Evolutionary conservation across 1,139 yeast genomes (phyloP), one percentile per base, ranked within the genome.

Genomic region (Hyphopichia burtonii): DNA sequence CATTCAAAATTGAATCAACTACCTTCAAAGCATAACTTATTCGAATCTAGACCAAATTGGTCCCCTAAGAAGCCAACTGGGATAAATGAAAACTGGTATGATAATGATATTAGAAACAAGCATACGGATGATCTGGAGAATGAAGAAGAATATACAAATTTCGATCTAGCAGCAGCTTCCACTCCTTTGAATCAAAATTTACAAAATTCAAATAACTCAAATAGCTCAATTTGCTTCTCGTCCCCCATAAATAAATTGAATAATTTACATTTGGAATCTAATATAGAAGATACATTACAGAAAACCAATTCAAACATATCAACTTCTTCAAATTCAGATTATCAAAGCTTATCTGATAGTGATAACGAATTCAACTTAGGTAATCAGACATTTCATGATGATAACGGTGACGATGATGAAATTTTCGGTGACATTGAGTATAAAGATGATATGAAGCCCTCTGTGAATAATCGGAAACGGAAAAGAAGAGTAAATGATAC

Each of bases 231-330:
- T 9, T 55, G 70, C 17, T 70, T 72, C 42, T 46, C 65, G 20
- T 71, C 76, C 1, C 78, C 78, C 11, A 61, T 66, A 42, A 59
- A 58, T 40, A 58, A 58, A 43, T 56, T 68, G 32, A 63, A 63
- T 45, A 58, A 61, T 31, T 48, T 68, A 33, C 67, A 68, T 44
- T 44, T 66, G 17, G 55, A 54, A 23, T 28, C 38, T 6, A 23
- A 5, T 8, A 33, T 17, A 19, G 36, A 33, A n/a, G 36, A 33
- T 33, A 33, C 36, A 2, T 3, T 33, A 4, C 25, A 33, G 20
- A 12, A 7, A 8, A 7, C 34, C 16, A 3, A 15, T 16, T 31
- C 20, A 16, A 18, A 31, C 9, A 9, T 12, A 11, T 31, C 34
- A 14, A 30, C 32, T 12, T 17, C 32, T 30, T 14, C 18, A 7